Base-by-base conservation (phyloP, 306 rosid species). In the Albizia julibrissin region DNA sequence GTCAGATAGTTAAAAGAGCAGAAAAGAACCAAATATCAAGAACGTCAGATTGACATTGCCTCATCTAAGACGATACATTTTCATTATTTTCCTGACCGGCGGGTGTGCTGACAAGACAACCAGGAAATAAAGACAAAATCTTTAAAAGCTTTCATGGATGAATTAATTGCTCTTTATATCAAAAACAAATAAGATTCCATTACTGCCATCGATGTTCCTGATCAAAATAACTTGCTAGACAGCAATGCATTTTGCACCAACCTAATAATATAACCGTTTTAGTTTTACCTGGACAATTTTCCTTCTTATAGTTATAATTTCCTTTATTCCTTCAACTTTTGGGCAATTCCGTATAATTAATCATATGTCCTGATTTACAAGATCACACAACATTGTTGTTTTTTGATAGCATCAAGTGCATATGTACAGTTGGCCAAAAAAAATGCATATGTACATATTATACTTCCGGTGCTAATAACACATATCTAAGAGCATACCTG, bases 401-500 rank as follows among this genome's bases (percentile, higher is more conserved):
- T 42, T 34, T 66, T 37, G 27, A 61, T 33, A 70, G 44, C 73
- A 43, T 72, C 39, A 58, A 82, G 46, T 8, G 39, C 26, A 49
- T 75, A 31, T 29, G 52, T 21, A 22, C 39, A 34, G 39, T 34
- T 34, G 7, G 39, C 39, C 39, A 5, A 34, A 34, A 34, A 34
- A 58, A 82, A 27, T 18, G 39, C 24, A 49, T 75, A 31, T 29
- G 54, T 24, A 22, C 49, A 58, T 42, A 24, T 71, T 84, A 27
- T 42, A 61, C 70, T 29, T 64, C 26, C 78, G 79, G 84, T 58
- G 14, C 1, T 1, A 62, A 78, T 43, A 34, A 39, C 46, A 65
- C 71, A 61, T 54, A 68, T 74, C 27, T 67, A 87, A 78, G 77
- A 75, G 58, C 79, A 81, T 52, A 95, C 99, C 99, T 86, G 99